Evolutionary conservation across 1,139 yeast species (phyloP), one percentile per base, ranked within the genome.

Genomic region (Hansenula anomala): DNA sequence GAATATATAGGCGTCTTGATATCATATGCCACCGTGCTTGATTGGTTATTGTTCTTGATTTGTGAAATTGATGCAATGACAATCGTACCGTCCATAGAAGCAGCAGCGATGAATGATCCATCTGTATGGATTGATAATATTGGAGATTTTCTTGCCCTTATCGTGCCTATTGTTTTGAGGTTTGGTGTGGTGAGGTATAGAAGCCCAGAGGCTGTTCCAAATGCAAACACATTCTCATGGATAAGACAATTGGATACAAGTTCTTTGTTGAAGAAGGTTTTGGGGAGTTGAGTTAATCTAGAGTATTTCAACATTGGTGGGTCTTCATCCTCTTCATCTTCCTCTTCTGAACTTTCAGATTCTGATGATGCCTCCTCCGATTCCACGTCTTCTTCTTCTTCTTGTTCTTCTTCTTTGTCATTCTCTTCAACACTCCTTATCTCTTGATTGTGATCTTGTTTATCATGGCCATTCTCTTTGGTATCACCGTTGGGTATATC

Each of bases 51-150:
- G 11, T 14, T 19, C 12, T 27, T 16, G 14, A 31, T 22, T 44
- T 83, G 88, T 2, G 49, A 45, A 0, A 85, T 66, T 0, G 90
- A 75, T 0, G 96, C 94, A 11, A 90, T 75, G 0, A 87, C 89
- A 0, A 90, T 84, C 0, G 96, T 85, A 0, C 98, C 97, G 56
- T 92, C 97, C 69, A 90, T 82, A 0, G 97, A 88, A 0, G 90
- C 96, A 0, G 95, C 81, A 0, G 90, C 95, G 48, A 90, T 77
- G 51, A 71, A 79, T 12, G 62, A 60, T 0, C 94, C 95, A 53
- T 88, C 95, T 0, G 85, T 75, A 41, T 80, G 76, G 3, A 80
- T 65, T 0, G 88, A 76, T 31, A 90, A 63, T 2, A 92, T 76
- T 0, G 96, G 87, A 0, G 97, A 92, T 35, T 87, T 68, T 52